These are phyloP conservation scores for Calonectria pseudoturangicola DNA, from an alignment of 2,329 filamentous ascomycete genomes.

Conservation along the genomic window DNA sequence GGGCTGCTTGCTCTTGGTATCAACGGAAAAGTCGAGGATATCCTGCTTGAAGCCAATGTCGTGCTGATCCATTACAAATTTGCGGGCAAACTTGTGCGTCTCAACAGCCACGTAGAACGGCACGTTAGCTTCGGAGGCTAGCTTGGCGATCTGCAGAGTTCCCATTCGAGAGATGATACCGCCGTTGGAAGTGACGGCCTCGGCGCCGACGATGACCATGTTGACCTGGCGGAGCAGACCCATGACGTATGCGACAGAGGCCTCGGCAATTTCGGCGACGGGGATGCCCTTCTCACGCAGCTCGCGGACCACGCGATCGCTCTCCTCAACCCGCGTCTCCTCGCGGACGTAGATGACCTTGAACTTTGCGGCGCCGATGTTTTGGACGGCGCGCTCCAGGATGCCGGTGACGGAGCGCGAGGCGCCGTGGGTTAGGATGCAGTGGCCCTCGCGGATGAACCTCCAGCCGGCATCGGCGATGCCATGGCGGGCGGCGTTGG, in stretches of 20 bases:
- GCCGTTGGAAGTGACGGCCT: conserved; percentile 95
- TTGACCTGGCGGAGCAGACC: conserved; percentile 74
- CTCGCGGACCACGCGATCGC: conserved; percentile 80
- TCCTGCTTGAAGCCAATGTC: conserved; percentile 87
- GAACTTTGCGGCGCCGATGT: conserved; percentile 79
- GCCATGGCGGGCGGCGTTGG: conserved; percentile 87
- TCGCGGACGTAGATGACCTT: conserved; percentile 87
- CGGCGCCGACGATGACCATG: conserved; percentile 80
- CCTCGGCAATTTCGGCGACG: conserved; percentile 77
- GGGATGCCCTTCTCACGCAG: conserved; percentile 85
- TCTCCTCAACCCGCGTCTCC: conserved; percentile 74
- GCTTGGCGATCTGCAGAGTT: conserved; percentile 87
- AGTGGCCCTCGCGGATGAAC: conserved; percentile 85
- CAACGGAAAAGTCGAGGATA: conserved; percentile 82
- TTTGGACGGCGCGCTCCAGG: conserved; percentile 79
- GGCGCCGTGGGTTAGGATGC: conserved; percentile 93
- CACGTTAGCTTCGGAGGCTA: conserved; percentile 81
- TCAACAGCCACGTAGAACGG: conserved; percentile 95
- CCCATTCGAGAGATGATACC: conserved; percentile 93
- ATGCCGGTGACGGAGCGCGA: conserved; percentile 88
- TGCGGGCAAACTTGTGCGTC: conserved; percentile 95
- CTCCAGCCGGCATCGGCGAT: conserved; percentile 87
- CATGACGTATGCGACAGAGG: conserved; percentile 87
- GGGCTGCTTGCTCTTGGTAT: conserved; percentile 65
- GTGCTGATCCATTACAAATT: conserved; percentile 88